These are phyloP conservation scores for Cicer chorassanicum DNA, from an alignment of 306 rosid species.

Conservation along the genomic window DNA sequence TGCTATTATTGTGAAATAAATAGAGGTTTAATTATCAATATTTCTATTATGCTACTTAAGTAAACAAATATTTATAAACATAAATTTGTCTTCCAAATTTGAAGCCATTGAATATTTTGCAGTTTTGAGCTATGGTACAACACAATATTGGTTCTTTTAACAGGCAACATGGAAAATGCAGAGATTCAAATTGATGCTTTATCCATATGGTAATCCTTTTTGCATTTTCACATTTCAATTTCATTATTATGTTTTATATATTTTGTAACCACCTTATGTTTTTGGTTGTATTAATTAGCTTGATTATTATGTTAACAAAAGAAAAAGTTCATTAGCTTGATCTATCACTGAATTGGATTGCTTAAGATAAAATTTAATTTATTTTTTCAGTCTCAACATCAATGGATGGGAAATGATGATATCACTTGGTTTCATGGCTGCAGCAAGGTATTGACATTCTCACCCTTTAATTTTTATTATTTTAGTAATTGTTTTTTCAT, in stretches of 20 bases:
- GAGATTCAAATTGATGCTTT: constrained; percentile 58
- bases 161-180: constrained; percentile 60
- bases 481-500: neutral
- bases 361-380: neutral
- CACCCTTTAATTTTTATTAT: neutral
- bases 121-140: constrained; percentile 69
- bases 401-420: constrained; percentile 71
- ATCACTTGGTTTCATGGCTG: constrained; percentile 58
- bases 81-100: constrained; percentile 9
- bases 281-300: neutral
- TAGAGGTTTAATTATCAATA: neutral
- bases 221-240: constrained; percentile 16
- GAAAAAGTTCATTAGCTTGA: neutral
- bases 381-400: constrained; percentile 57
- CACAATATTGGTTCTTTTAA: constrained; percentile 54
- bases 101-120: neutral
- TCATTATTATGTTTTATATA: neutral
- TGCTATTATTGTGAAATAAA: neutral
- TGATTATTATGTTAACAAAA: neutral
- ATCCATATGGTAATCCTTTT: constrained; percentile 61
- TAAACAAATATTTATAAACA: neutral
- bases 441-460: constrained; percentile 50
- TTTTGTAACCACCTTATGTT: neutral
- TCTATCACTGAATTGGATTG: neutral
- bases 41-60: neutral